Percentiles rank a stretch among this genome's conserved stretches.
These are phyloP conservation scores for Candida parachauliodes DNA, from an alignment of 805 yeast species.

Conservation along the genomic window DNA sequence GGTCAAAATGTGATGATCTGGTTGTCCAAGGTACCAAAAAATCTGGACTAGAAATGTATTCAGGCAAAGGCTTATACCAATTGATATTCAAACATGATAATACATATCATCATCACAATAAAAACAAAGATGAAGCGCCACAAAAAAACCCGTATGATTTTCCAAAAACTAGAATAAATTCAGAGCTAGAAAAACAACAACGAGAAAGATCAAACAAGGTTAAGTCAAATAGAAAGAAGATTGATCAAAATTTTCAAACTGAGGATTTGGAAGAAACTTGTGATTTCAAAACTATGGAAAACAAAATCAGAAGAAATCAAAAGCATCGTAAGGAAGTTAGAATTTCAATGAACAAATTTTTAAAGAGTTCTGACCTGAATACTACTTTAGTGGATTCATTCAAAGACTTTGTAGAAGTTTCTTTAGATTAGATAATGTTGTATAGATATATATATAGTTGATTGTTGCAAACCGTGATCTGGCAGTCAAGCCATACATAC, in stretches of 20 bases:
- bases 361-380: not conserved
- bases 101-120: constrained; percentile 6
- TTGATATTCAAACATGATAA: constrained; percentile 6
- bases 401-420: constrained; percentile 5
- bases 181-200: not conserved
- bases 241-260: constrained; percentile 3
- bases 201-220: not conserved
- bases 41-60: constrained; percentile 2
- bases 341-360: not conserved
- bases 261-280: not conserved
- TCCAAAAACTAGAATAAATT: not conserved
- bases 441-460: too few relatives aligned
- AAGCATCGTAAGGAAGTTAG: constrained; percentile 1
- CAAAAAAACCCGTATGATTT: not conserved
- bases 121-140: not conserved
- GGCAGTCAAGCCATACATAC: too few relatives aligned
- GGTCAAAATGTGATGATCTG: not conserved
- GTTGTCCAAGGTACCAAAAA: not conserved
- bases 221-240: not conserved
- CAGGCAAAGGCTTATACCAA: constrained; percentile 5
- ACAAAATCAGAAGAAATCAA: not conserved
- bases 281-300: not conserved
- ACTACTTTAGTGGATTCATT: not conserved
- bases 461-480: too few relatives aligned
- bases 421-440: not conserved